A percentile compares a stretch with the other conserved stretches of the same genome.
phyloP scores from a whole-genome alignment of 306 rosid species.

The Vigna angularis region DNA sequence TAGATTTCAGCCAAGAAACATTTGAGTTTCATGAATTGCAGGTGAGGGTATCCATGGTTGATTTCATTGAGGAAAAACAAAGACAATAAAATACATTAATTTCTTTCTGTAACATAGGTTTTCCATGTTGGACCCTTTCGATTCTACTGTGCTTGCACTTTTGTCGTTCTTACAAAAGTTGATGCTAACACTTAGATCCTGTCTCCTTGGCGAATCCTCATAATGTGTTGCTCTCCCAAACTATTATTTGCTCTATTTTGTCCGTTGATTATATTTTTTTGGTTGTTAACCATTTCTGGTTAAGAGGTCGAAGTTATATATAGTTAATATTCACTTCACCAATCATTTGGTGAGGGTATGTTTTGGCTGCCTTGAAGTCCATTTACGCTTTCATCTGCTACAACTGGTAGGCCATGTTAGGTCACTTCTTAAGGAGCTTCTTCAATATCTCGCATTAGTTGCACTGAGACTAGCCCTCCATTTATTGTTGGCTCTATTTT shows the following conservation, averaged over 20 bases:
- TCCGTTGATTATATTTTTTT: not conserved
- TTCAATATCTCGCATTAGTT: not conserved
- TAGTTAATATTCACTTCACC: not conserved
- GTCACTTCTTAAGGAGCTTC: not conserved
- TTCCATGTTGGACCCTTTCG: slow-evolving; percentile 7
- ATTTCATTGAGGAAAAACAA: not conserved
- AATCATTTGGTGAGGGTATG: slow-evolving; percentile 3
- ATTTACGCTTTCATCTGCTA: too few relatives aligned
- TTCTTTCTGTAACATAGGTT: slow-evolving; percentile 13
- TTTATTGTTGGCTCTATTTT: too few relatives aligned
- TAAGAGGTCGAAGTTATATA: not conserved
- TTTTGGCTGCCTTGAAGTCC: not conserved
- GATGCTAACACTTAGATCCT: slow-evolving; percentile 7
- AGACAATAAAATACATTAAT: slow-evolving; percentile 17
- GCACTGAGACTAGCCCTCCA: too few relatives aligned
- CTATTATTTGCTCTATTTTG: not conserved
- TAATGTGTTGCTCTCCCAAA: slow-evolving; percentile 20
- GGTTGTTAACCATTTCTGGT: not conserved
- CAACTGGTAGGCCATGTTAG: not conserved
- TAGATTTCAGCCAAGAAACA: not conserved
- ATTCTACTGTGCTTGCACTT: slow-evolving; percentile 34
- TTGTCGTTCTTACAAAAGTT: slow-evolving; percentile 35
- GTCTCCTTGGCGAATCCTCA: slow-evolving; percentile 22
- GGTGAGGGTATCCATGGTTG: slow-evolving; percentile 2
- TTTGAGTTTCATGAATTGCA: slow-evolving; percentile 15